Conservation (phyloP, 805 yeast genomes). For the Jamesozyma piceae region DNA sequence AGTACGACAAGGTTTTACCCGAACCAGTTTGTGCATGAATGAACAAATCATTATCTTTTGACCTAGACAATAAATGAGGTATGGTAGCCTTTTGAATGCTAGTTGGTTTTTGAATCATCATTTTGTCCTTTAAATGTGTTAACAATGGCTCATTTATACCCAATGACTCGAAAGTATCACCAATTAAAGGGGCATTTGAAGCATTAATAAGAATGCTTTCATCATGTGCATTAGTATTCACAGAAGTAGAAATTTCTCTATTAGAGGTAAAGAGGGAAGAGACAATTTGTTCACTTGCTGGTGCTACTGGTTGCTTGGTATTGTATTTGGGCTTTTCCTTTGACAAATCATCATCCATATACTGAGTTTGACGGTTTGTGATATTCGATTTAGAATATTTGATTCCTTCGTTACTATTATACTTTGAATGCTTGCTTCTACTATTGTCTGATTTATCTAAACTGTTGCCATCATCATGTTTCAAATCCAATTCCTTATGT, state of each 20-base stretch:
- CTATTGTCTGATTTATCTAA: not conserved
- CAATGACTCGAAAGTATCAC: conserved; percentile 60
- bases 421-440: not conserved
- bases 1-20: conserved; percentile 87
- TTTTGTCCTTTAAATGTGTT: conserved; percentile 44
- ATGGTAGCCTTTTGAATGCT: conserved; percentile 75
- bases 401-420: not conserved
- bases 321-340: not conserved
- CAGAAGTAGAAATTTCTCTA: conserved; percentile 38
- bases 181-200: conserved; percentile 75
- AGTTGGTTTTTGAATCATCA: conserved; percentile 63
- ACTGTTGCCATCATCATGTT: not conserved
- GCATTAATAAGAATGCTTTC: conserved; percentile 35
- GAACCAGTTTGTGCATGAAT: conserved; percentile 98
- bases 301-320: conserved; percentile 5
- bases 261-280: conserved; percentile 78
- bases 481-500: not conserved
- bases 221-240: conserved; percentile 32
- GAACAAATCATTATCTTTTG: conserved; percentile 56
- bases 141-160: conserved; percentile 52
- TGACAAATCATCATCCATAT: conserved; percentile 3
- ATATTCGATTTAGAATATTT: conserved; percentile 4
- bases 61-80: conserved; percentile 43
- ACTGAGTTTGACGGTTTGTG: conserved; percentile 5
- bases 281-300: conserved; percentile 43